A percentile compares a stretch with the other conserved stretches of the same genome.
Evolutionary conservation across 83 land plant species (phyloP).

Genomic region (Thuja plicata): DNA sequence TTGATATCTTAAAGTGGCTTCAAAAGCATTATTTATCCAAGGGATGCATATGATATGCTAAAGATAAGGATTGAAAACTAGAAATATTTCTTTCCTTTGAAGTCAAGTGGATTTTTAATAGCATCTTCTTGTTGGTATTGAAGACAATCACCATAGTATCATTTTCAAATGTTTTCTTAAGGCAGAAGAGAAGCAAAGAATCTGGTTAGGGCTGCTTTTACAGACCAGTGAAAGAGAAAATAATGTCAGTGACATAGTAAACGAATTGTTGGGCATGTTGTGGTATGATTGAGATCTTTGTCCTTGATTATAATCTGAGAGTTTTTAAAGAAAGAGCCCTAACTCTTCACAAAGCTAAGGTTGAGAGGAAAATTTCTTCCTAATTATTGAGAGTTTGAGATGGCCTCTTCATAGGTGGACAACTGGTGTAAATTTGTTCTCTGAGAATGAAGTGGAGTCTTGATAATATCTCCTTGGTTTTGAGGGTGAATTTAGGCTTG

Average conservation of each 20-base stretch:
- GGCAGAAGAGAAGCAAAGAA: not conserved
- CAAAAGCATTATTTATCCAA: not conserved
- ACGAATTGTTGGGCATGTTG: not conserved
- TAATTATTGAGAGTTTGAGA: not conserved
- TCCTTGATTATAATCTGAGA: not conserved
- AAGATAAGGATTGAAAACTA: not conserved
- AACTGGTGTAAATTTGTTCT: not conserved
- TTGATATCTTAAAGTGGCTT: not conserved
- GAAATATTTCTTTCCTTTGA: not conserved
- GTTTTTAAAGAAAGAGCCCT: not conserved
- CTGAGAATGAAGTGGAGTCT: not conserved
- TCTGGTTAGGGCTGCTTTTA: not conserved
- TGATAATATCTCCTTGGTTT: not conserved
- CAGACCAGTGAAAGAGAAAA: not conserved
- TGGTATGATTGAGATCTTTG: not conserved
- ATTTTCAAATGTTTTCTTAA: not conserved
- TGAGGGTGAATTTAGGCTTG: not conserved
- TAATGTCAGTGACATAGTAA: not conserved
- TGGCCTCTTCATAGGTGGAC: not conserved
- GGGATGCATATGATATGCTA: not conserved
- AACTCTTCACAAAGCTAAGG: not conserved
- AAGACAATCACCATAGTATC: not conserved
- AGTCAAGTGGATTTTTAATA: not conserved
- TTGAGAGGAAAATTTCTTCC: not conserved
- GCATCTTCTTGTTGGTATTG: not conserved